phyloP scores from a whole-genome alignment of 2,329 filamentous ascomycete genomes.

The Rosellinia necatrix region DNA sequence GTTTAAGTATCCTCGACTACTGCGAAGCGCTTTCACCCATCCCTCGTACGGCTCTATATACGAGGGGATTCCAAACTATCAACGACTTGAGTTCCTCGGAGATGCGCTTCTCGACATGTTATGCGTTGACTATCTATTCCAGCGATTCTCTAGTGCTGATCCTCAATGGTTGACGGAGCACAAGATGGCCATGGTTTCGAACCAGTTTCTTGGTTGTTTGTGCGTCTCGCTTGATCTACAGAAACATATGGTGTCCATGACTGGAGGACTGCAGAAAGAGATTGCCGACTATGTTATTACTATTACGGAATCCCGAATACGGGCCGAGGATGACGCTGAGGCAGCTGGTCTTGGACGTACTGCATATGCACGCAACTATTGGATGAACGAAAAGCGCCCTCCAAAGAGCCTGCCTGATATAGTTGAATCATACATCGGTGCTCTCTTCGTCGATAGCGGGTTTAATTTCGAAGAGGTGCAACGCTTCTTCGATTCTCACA shows the following conservation, averaged over 20 bases:
- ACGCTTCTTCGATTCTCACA: slow-evolving; percentile 74
- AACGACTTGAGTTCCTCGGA: slow-evolving; percentile 89
- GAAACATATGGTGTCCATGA: slow-evolving; percentile 67
- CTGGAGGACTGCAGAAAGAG: slow-evolving; percentile 47
- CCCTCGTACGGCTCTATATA: slow-evolving; percentile 77
- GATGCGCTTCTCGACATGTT: slow-evolving; percentile 68
- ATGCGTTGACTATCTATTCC: slow-evolving; percentile 82
- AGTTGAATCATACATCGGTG: slow-evolving; percentile 86
- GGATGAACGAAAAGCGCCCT: slow-evolving; percentile 65
- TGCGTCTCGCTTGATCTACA: slow-evolving; percentile 80
- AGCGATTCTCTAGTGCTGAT: slow-evolving; percentile 75
- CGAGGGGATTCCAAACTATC: slow-evolving; percentile 84
- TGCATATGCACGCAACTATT: slow-evolving; percentile 66
- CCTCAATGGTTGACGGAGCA: slow-evolving; percentile 98
- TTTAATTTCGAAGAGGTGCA: slow-evolving; percentile 78
- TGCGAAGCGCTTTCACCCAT: slow-evolving; percentile 86
- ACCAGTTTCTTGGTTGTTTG: slow-evolving; percentile 86
- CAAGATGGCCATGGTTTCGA: slow-evolving; percentile 99
- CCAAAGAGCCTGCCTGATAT: slow-evolving; percentile 83
- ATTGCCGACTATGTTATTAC: slow-evolving; percentile 62
- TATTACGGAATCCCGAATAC: slow-evolving; percentile 55
- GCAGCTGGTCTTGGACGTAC: slow-evolving; percentile 41
- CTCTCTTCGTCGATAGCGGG: slow-evolving; percentile 85
- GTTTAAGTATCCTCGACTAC: slow-evolving; percentile 76
- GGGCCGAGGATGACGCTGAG: slow-evolving; percentile 46